phyloP scores from a whole-genome alignment of 345 rosid genomes.

The Lepidium africanum region DNA sequence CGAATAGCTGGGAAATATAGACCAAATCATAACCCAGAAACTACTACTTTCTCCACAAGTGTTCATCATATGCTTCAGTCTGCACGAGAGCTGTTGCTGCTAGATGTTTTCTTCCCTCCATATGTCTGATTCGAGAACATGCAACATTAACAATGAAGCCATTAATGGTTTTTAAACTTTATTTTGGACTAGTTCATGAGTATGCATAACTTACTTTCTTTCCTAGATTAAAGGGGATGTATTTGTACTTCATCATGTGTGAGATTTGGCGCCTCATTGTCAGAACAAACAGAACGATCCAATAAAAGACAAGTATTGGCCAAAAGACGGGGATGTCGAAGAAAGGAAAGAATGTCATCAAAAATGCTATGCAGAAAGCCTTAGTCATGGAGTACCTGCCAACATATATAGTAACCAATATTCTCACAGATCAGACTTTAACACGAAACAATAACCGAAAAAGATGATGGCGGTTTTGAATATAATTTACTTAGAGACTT shows the following conservation, averaged over 20 bases:
- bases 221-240: conserved; percentile 59
- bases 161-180: neutral
- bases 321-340: conserved; percentile 85
- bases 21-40: neutral
- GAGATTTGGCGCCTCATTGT: conserved; percentile 77
- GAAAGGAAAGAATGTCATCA: conserved; percentile 74
- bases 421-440: neutral
- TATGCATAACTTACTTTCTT: conserved; percentile 52
- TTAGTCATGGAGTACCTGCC: conserved; percentile 73
- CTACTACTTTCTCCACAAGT: neutral
- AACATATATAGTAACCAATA: neutral
- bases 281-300: conserved; percentile 67
- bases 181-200: neutral
- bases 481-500: neutral
- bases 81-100: conserved; percentile 31
- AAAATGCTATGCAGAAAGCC: conserved; percentile 65
- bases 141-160: neutral
- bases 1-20: neutral
- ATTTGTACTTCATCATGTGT: conserved; percentile 87
- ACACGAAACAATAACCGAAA: neutral
- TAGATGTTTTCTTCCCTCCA: conserved; percentile 32
- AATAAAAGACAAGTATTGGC: conserved; percentile 76
- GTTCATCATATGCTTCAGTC: neutral
- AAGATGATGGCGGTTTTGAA: neutral
- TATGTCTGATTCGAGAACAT: conserved; percentile 28